Conservation (phyloP, 305 asterid species). For the Petunia hybrid region DNA sequence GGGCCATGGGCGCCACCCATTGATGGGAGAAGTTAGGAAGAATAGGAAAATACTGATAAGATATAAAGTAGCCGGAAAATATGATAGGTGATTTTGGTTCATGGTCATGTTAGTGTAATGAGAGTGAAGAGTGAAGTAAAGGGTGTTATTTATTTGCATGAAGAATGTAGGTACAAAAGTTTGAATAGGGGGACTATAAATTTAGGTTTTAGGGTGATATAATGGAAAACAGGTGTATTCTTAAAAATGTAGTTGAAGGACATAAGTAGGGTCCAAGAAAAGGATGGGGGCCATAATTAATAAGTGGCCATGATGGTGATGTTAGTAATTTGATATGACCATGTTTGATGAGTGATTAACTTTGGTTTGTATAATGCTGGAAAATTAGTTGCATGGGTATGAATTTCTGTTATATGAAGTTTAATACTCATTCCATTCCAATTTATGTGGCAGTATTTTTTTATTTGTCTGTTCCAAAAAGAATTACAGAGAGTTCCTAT, state of each 20-base stretch:
- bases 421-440: no score
- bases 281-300: constrained; percentile 7
- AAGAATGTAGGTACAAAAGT: constrained; percentile 12
- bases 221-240: constrained; percentile 67
- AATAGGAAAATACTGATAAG: constrained; percentile 8
- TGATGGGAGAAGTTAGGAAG: constrained; percentile 17
- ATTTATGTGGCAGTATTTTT: no score
- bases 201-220: neutral
- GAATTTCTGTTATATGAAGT: no score
- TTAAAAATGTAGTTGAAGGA: constrained; percentile 55
- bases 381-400: no score
- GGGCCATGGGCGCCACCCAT: constrained; percentile 75
- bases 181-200: neutral
- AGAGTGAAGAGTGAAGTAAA: neutral
- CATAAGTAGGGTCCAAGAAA: neutral
- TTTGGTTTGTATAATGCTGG: no score
- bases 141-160: constrained; percentile 9
- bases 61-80: neutral
- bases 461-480: no score
- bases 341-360: neutral
- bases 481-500: no score
- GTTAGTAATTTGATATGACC: constrained; percentile 20
- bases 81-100: neutral
- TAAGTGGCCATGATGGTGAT: constrained; percentile 6
- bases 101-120: constrained; percentile 26